phyloP scores from a whole-genome alignment of 2,329 filamentous ascomycete genomes.

The Fusarium sp. region DNA sequence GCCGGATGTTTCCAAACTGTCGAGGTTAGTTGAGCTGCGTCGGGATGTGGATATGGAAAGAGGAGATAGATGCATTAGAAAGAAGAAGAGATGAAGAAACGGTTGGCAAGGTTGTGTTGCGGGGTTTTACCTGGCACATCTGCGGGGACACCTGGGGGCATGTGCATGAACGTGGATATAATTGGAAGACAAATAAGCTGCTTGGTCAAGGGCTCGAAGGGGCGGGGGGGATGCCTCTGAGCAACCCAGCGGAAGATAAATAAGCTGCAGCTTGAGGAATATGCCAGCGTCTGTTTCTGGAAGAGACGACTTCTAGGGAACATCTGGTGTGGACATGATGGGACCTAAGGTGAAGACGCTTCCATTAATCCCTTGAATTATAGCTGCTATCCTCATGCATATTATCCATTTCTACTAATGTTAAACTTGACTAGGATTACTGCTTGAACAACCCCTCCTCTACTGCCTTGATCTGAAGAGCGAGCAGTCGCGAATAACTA shows the following conservation, averaged over 20 bases:
- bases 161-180: neutral
- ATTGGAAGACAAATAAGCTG: neutral
- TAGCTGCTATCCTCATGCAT: neutral
- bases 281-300: neutral
- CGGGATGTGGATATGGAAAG: neutral
- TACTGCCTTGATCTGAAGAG: conserved; percentile 22
- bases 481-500: conserved; percentile 13
- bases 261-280: neutral
- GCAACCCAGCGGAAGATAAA: no score
- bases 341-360: no score
- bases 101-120: neutral
- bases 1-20: neutral
- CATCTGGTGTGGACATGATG: no score
- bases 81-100: neutral
- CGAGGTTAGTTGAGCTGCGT: no score
- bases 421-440: neutral
- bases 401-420: neutral
- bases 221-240: no score
- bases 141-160: neutral
- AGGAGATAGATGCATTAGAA: neutral
- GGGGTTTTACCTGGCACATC: neutral
- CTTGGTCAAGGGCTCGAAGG: no score
- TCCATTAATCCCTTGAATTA: neutral
- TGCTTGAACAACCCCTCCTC: conserved; percentile 4
- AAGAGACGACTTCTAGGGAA: neutral